Conservation (phyloP, 768 basidiomycete species). For the Galerina sulciceps region DNA sequence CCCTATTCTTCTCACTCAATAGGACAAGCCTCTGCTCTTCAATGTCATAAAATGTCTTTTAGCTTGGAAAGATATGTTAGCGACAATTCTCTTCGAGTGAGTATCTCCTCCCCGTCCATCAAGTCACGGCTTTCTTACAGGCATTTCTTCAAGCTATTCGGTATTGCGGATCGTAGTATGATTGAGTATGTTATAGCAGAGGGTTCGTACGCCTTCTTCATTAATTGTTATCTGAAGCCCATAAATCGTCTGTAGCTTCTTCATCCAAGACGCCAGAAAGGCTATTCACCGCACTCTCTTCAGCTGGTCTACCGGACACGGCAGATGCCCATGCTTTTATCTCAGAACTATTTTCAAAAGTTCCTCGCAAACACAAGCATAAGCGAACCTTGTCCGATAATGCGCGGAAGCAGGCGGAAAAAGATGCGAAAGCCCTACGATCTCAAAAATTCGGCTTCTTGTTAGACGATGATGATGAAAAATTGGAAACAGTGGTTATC, state of each 20-base stretch:
- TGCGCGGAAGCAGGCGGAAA: slow-evolving; percentile 71
- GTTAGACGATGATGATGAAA: slow-evolving; percentile 73
- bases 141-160: slow-evolving; percentile 63
- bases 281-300: slow-evolving; percentile 75
- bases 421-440: slow-evolving; percentile 69
- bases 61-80: slow-evolving; percentile 75
- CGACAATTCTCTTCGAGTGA: slow-evolving; percentile 74
- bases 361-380: slow-evolving; percentile 77
- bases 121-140: neutral
- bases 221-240: neutral
- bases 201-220: slow-evolving; percentile 46
- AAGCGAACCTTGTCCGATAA: slow-evolving; percentile 52
- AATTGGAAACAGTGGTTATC: slow-evolving; percentile 45
- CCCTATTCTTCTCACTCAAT: neutral
- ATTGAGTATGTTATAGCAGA: slow-evolving; percentile 88
- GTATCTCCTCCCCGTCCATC: slow-evolving; percentile 27
- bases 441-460: slow-evolving; percentile 81
- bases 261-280: slow-evolving; percentile 81
- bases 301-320: slow-evolving; percentile 81
- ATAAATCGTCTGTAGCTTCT: slow-evolving; percentile 53
- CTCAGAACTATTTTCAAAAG: slow-evolving; percentile 73
- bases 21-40: neutral
- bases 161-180: slow-evolving; percentile 81
- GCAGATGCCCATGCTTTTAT: slow-evolving; percentile 83
- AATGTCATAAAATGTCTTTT: slow-evolving; percentile 50